Evolutionary conservation across 305 asterid species (phyloP).

Genomic region (Fraxinus angustifolia): DNA sequence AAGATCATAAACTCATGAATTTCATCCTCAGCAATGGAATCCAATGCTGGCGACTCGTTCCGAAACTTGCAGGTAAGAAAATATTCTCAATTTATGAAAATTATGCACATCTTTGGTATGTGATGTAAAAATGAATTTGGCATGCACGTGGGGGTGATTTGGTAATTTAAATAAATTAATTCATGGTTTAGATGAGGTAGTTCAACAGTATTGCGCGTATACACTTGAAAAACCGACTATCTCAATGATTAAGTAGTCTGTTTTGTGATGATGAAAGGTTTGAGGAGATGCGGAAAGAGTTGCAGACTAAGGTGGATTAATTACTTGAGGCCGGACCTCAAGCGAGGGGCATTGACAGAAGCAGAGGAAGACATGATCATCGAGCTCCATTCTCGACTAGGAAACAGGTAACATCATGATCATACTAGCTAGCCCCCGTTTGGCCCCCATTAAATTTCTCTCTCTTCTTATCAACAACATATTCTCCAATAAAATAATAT

Average conservation of each 20-base stretch:
- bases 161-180: too few relatives aligned
- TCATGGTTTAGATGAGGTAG: not conserved
- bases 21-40: constrained; percentile 83
- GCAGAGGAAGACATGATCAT: constrained; percentile 81
- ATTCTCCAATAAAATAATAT: too few relatives aligned
- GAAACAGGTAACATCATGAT: constrained; percentile 56
- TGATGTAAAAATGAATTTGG: not conserved
- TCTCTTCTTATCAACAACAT: too few relatives aligned
- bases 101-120: not conserved
- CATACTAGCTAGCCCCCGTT: not conserved
- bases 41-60: constrained; percentile 83
- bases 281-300: constrained; percentile 87
- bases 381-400: constrained; percentile 68
- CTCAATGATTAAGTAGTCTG: not conserved
- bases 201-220: too few relatives aligned
- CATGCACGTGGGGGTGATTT: not conserved
- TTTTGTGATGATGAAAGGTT: constrained; percentile 33
- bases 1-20: constrained; percentile 72
- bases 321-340: constrained; percentile 75
- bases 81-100: not conserved
- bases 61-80: constrained; percentile 64
- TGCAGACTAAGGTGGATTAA: constrained; percentile 83
- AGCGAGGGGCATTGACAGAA: constrained; percentile 75
- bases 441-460: too few relatives aligned
- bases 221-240: not conserved